A percentile compares a stretch with the other conserved stretches of the same genome.
Conservation (phyloP, 805 yeast genomes). For the Schwanniomyces pseudopolymorphus region DNA sequence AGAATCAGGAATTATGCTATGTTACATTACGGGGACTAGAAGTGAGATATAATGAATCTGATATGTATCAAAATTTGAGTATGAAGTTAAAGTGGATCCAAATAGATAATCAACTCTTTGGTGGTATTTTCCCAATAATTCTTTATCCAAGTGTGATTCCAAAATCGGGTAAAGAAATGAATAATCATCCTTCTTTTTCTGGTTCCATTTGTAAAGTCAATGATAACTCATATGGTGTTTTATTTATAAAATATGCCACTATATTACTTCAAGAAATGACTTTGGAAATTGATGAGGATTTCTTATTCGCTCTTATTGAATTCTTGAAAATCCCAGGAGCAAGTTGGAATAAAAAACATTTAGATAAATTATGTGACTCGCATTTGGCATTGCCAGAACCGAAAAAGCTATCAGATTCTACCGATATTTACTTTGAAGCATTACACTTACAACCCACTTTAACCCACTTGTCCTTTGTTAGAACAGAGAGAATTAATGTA, state of each 20-base stretch:
- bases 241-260: slow-evolving; percentile 89
- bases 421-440: slow-evolving; percentile 88
- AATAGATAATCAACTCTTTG: slow-evolving; percentile 86
- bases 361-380: slow-evolving; percentile 60
- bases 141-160: slow-evolving; percentile 90
- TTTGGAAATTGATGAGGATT: slow-evolving; percentile 91
- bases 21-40: slow-evolving; percentile 82
- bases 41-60: slow-evolving; percentile 77
- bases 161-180: slow-evolving; percentile 77
- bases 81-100: slow-evolving; percentile 92
- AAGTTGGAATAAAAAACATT: slow-evolving; percentile 54
- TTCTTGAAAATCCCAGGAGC: slow-evolving; percentile 82
- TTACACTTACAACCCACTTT: slow-evolving; percentile 91
- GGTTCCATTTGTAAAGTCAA: slow-evolving; percentile 80
- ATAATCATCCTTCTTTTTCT: slow-evolving; percentile 86
- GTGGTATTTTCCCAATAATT: slow-evolving; percentile 84
- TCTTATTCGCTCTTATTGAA: slow-evolving; percentile 76
- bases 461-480: slow-evolving; percentile 83
- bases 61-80: slow-evolving; percentile 75
- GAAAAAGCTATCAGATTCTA: slow-evolving; percentile 48
- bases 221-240: slow-evolving; percentile 88
- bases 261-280: slow-evolving; percentile 86
- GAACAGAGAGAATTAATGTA: slow-evolving; percentile 75
- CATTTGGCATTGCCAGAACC: slow-evolving; percentile 72
- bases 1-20: slow-evolving; percentile 77